phyloP scores from a whole-genome alignment of 345 rosid species.

The Isatis tinctoria region DNA sequence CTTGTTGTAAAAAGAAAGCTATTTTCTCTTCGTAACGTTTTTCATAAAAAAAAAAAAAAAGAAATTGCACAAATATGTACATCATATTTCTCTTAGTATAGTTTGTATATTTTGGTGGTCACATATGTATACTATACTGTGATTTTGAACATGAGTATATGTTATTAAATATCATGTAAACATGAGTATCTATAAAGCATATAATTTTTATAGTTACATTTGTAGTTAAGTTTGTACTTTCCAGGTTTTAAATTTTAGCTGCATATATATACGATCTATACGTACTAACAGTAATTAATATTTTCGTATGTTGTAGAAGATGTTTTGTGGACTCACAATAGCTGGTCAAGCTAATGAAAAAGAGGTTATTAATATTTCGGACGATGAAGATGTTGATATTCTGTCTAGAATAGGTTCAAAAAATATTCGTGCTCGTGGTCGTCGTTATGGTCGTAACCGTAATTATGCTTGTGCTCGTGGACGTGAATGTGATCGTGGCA shows the following conservation, averaged over 20 bases:
- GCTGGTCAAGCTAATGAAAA: neutral
- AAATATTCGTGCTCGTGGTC: neutral
- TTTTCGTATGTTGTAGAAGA: neutral
- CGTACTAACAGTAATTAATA: neutral
- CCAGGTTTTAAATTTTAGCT: neutral
- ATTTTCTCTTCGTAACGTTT: neutral
- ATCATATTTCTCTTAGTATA: neutral
- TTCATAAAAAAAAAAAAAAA: neutral
- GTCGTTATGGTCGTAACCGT: neutral
- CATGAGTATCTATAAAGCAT: neutral
- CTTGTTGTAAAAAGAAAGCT: neutral
- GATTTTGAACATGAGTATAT: neutral
- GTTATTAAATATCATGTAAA: no score
- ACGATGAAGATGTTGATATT: neutral
- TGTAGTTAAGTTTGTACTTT: neutral
- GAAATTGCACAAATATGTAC: neutral
- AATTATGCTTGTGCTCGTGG: neutral
- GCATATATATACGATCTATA: neutral
- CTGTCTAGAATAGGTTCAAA: neutral
- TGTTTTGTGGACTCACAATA: neutral
- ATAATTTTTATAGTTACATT: neutral
- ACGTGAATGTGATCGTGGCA: neutral
- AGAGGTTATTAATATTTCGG: neutral
- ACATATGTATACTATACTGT: no score
- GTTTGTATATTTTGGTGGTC: no score